Evolutionary conservation across 306 rosid species (phyloP), one percentile per base, ranked within the genome.

Genomic region (Trichosanthes truncata): DNA sequence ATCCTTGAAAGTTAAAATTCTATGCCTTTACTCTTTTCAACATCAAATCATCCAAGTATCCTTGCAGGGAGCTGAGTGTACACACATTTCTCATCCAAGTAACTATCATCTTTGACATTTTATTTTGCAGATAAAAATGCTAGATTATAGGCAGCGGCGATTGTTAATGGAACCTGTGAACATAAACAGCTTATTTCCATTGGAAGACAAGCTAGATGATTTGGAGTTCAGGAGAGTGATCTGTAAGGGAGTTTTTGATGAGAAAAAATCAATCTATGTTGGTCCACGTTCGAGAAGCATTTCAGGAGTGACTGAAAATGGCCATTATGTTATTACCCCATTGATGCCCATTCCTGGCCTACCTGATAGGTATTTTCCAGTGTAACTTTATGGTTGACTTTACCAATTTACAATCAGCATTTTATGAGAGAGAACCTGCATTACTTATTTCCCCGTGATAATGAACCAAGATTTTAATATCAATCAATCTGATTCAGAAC

Each of bases 211-310:
- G 40, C 78, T 86, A 76, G 96, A 89, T 69, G 80, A 88, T 77
- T 78, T 93, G 84, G 98, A 96, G 83, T 96, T 96, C 68, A 90
- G 99, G 77, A 93, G 89, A 84, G 89, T 93, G 62, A 46, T 69
- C 15, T 89, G 92, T 81, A 86, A 83, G 78, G 97, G 99, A 57
- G 82, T 84, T 83, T 91, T 90, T 81, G 91, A 95, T 86, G 97
- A 93, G 82, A 82, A 85, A 80, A 91, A 80, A 36, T 93, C 97
- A 56, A 87, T 93, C 82, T 93, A 66, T n/a, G 87, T 95, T 52
- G 99, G 97, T 48, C 97, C 99, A 71, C 97, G 99, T 67, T 93
- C 97, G 76, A 88, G 99, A 89, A 95, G 97, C 87, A 93, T 95
- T 87, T 95, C 98, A 14, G 97, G 99, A 81, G 87, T 95, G 77